Base-by-base conservation (phyloP, 495 filamentous ascomycete genomes). In the Staphylotrichum tortipilum region DNA sequence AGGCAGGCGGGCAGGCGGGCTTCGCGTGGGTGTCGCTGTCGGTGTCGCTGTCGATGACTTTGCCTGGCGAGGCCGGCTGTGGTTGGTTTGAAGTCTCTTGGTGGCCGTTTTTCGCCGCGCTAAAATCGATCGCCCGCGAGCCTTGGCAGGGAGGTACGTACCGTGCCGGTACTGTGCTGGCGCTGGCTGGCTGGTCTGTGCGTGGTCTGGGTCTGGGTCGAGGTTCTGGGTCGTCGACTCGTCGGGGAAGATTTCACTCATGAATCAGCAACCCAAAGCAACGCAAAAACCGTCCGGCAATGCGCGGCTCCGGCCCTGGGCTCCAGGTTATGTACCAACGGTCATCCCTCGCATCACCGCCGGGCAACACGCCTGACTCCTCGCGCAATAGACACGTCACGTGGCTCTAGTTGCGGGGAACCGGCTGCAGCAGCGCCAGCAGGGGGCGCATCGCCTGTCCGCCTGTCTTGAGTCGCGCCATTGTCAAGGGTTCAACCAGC, bases 81-180 rank as follows among this genome's bases (percentile, higher is more conserved):
- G n/a, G n/a, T n/a, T n/a, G n/a, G n/a, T n/a, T 45, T 47, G 52
- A 58, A 63, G 57, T 55, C 54, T n/a, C 52, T 58, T 62, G 57
- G 53, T 51, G 57, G 50, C 52, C 44, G 54, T 53, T 53, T 42
- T 57, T 52, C 49, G 54, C 49, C 40, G 54, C 59, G 57, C 59
- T 60, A 57, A 58, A 58, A 52, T 58, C 40, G 47, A 44, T 48
- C 51, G 53, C 46, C 49, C 49, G 49, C n/a, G n/a, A 44, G 58
- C 33, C 48, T 56, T 44, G 44, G 44, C 34, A 44, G 10, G 11
- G n/a, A n/a, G 46, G 44, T 48, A 38, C 49, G 49, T 52, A 33
- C 29, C 19, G 24, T 2, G 6, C 6, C 26, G 10, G n/a, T n/a
- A n/a, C n/a, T n/a, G n/a, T n/a, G n/a, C n/a, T n/a, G n/a, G n/a